Evolutionary conservation across 1,284 basidiomycete genomes (phyloP).

Genomic region (Phellinidium pouzarii): DNA sequence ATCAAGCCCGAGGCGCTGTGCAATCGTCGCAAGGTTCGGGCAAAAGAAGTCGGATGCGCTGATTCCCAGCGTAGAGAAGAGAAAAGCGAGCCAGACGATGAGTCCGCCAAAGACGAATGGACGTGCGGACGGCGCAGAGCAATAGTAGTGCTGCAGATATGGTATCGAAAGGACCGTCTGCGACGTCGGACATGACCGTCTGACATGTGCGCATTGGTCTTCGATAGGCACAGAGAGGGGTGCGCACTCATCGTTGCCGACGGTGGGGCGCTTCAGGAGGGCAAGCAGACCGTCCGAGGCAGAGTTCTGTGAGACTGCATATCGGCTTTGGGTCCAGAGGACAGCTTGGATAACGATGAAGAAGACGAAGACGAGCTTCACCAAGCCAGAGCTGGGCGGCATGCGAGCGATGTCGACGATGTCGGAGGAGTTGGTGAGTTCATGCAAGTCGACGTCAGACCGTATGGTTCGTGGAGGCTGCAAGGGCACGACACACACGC

Average conservation of each 20-base stretch:
- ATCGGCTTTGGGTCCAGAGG: constrained; percentile 60
- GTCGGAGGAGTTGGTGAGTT: not conserved
- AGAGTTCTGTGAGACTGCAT: constrained; percentile 24
- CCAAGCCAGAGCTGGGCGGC: not conserved
- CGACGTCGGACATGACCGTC: constrained; percentile 43
- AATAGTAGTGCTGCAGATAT: constrained; percentile 67
- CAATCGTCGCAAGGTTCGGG: constrained; percentile 85
- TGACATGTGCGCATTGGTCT: constrained; percentile 62
- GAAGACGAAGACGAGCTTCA: constrained; percentile 38
- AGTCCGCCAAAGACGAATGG: constrained; percentile 57
- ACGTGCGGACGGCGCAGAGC: constrained; percentile 43
- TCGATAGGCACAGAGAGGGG: constrained; percentile 47
- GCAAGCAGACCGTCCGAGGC: constrained; percentile 6
- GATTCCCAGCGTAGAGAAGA: constrained; percentile 88
- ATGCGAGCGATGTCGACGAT: not conserved
- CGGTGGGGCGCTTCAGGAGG: constrained; percentile 3
- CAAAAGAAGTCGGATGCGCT: constrained; percentile 94
- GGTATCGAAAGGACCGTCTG: constrained; percentile 62
- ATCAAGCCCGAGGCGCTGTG: constrained; percentile 74
- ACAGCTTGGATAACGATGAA: constrained; percentile 48
- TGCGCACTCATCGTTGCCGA: constrained; percentile 41
- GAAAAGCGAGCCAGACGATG: constrained; percentile 72
- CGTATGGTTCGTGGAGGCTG: too few relatives aligned
- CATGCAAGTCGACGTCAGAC: not conserved
- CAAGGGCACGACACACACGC: not conserved